Evolutionary conservation across 2,329 filamentous ascomycete species (phyloP).

Genomic region (Huntiella abstrusa): DNA sequence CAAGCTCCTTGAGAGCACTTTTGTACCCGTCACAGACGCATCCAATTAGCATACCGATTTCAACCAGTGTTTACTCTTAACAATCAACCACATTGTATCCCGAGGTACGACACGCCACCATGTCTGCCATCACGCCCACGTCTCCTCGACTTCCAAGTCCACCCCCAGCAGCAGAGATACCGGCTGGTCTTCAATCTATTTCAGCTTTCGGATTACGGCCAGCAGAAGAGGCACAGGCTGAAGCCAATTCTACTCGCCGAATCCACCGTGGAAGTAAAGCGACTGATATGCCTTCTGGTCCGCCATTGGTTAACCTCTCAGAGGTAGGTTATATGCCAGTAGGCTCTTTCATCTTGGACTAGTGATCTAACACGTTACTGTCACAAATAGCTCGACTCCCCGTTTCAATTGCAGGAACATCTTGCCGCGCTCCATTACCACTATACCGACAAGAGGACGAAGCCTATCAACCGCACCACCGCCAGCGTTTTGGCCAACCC

Average conservation of each 20-base stretch:
- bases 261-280: constrained; percentile 86
- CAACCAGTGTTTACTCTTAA: neutral
- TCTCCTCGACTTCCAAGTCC: constrained; percentile 89
- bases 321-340: constrained; percentile 38
- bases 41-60: neutral
- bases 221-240: constrained; percentile 40
- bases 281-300: constrained; percentile 82
- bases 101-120: constrained; percentile 14
- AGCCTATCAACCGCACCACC: constrained; percentile 56
- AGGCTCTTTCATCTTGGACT: neutral
- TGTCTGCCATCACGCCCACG: constrained; percentile 43
- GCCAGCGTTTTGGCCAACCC: constrained; percentile 61
- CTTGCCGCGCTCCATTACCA: constrained; percentile 79
- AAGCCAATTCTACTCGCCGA: constrained; percentile 59
- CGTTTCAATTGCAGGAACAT: constrained; percentile 94
- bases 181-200: constrained; percentile 59
- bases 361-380: neutral
- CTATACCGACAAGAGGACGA: constrained; percentile 48
- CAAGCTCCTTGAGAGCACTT: neutral
- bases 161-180: constrained; percentile 84
- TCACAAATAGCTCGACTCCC: constrained; percentile 62
- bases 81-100: neutral
- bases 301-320: constrained; percentile 66
- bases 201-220: constrained; percentile 30
- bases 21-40: neutral